These are phyloP conservation scores for Sarcomyxa edulis DNA, from an alignment of 768 basidiomycete species.

Conservation along the genomic window DNA sequence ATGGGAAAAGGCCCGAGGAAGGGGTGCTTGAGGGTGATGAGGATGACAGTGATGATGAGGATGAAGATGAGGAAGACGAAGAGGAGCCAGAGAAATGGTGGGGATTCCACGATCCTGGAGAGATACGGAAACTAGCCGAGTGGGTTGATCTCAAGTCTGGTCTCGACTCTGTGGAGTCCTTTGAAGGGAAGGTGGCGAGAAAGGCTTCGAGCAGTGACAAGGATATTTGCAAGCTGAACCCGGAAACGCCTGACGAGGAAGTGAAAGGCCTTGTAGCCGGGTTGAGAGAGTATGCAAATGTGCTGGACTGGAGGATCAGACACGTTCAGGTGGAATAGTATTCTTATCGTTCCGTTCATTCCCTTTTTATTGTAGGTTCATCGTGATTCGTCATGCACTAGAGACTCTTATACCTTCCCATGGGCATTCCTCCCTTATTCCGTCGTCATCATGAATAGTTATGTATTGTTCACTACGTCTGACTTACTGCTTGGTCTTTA, in stretches of 20 bases:
- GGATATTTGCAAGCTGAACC: constrained; percentile 1
- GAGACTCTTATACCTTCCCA: too few species aligned
- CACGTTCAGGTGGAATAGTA: constrained; percentile 18
- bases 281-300: constrained; percentile 53
- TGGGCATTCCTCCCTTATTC: too few species aligned
- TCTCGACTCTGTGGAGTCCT: constrained; percentile 25
- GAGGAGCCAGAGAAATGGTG: constrained; percentile 60
- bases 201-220: constrained; percentile 12
- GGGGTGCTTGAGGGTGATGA: constrained; percentile 17
- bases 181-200: constrained; percentile 6
- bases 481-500: constrained; percentile 4
- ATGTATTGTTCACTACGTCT: too few species aligned
- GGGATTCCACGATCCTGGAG: constrained; percentile 63
- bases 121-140: constrained; percentile 58
- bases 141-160: constrained; percentile 55
- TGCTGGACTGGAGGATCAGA: constrained; percentile 53
- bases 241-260: constrained; percentile 23
- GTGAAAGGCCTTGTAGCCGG: constrained; percentile 43
- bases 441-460: too few species aligned
- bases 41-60: constrained; percentile 18
- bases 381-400: too few species aligned
- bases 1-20: constrained; percentile 48
- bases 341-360: too few species aligned
- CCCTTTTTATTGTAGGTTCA: too few species aligned
- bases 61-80: constrained; percentile 26